These are phyloP conservation scores for Geotrichum candidum DNA, from an alignment of 1,139 yeast species.

Conservation along the genomic window DNA sequence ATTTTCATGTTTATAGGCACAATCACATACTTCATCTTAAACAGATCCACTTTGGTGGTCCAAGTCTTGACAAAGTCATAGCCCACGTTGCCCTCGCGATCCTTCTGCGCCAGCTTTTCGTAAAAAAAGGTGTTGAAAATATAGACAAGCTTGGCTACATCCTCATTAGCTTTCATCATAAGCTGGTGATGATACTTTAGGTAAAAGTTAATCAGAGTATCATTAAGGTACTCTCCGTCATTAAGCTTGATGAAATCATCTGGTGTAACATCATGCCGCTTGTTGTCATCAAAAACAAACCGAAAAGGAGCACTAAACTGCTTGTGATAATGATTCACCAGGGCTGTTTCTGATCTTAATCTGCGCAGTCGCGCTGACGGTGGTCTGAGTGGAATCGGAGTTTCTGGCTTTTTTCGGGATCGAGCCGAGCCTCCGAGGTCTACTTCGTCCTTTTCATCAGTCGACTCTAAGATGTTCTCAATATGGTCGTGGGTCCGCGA, in stretches of 20 bases:
- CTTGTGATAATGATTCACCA: constrained; percentile 1
- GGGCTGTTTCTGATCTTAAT: not conserved
- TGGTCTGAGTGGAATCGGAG: not conserved
- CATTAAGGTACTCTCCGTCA: constrained; percentile 40
- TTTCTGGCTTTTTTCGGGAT: not conserved
- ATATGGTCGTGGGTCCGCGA: not conserved
- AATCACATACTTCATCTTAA: constrained; percentile 54
- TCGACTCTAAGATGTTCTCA: not conserved
- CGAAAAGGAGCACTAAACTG: constrained; percentile 21
- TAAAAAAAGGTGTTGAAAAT: constrained; percentile 82
- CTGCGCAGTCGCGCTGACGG: not conserved
- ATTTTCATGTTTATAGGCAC: constrained; percentile 72
- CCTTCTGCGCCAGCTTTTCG: constrained; percentile 47
- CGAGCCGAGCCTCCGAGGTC: not conserved
- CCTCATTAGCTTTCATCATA: constrained; percentile 12
- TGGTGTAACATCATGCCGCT: constrained; percentile 28
- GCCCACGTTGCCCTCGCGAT: constrained; percentile 34
- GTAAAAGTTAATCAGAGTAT: constrained; percentile 38
- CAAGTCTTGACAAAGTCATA: constrained; percentile 69
- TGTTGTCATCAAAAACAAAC: constrained; percentile 29
- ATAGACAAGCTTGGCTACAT: constrained; percentile 40
- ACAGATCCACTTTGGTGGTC: constrained; percentile 66
- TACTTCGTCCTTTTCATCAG: not conserved
- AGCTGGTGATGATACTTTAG: constrained; percentile 27
- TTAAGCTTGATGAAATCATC: constrained; percentile 36